A percentile compares a stretch with the other conserved stretches of the same genome.
Evolutionary conservation across 2,329 filamentous ascomycete genomes (phyloP).

Genomic region (Pseudonectria foliicola): DNA sequence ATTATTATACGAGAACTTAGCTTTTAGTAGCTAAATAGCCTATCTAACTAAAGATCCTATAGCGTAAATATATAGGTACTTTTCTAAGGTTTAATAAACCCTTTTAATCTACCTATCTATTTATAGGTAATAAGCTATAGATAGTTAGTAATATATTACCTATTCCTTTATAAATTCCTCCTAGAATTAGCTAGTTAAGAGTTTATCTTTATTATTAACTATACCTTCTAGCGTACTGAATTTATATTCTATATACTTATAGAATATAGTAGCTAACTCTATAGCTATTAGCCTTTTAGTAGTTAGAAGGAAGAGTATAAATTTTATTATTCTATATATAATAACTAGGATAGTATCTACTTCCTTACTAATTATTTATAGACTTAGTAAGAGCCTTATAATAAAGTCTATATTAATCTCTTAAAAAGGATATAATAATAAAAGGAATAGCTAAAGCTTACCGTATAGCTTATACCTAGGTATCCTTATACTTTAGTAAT

Average conservation of each 20-base stretch:
- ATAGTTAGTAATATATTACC: background rate
- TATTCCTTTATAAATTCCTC: background rate
- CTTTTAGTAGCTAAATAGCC: too few relatives aligned
- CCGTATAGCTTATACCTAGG: background rate
- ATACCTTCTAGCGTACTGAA: too few relatives aligned
- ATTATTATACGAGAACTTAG: too few relatives aligned
- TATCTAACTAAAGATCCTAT: too few relatives aligned
- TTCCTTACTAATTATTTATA: background rate
- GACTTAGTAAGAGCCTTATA: background rate
- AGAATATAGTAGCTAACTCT: conserved; percentile 1
- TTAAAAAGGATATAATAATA: background rate
- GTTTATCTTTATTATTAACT: too few relatives aligned
- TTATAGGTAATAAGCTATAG: conserved; percentile 1
- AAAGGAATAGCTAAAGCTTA: background rate
- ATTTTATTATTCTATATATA: conserved; percentile 3
- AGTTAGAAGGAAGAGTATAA: conserved; percentile 1
- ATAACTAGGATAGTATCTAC: conserved; percentile 1
- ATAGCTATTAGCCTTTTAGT: conserved; percentile 1
- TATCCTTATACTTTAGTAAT: background rate
- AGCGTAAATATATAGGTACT: too few relatives aligned
- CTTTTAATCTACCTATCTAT: conserved; percentile 1
- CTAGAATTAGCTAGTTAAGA: too few relatives aligned
- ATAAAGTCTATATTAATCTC: conserved; percentile 3
- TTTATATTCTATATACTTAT: conserved; percentile 3
- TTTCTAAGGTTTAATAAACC: background rate